Conservation (phyloP, 257 asterid genomes). For the Solanum stenotomum region DNA sequence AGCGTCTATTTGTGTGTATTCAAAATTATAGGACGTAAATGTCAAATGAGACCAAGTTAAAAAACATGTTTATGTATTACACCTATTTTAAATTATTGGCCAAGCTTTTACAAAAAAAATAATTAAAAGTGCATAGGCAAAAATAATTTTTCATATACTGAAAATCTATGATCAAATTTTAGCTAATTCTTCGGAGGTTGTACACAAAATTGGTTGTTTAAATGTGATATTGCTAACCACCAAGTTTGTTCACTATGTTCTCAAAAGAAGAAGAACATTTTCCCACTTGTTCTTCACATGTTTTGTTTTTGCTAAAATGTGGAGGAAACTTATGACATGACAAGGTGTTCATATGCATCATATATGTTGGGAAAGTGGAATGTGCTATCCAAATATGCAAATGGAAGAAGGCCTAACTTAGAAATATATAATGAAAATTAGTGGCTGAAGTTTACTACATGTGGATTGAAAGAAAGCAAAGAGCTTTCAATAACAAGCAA, state of each 20-base stretch:
- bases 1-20: accelerated
- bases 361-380: background rate
- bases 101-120: background rate
- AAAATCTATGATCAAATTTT: too few species aligned
- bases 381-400: background rate
- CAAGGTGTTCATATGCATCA: background rate
- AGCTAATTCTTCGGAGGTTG: background rate
- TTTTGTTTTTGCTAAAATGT: background rate
- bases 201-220: background rate
- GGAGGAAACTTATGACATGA: background rate
- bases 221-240: background rate
- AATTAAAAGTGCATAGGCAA: background rate
- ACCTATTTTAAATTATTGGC: background rate
- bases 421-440: background rate
- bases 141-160: background rate
- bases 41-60: background rate
- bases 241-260: background rate
- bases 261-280: background rate
- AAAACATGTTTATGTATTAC: too few species aligned
- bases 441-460: background rate
- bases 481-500: background rate
- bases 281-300: background rate
- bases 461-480: background rate
- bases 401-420: background rate
- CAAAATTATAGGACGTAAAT: too few species aligned